Evolutionary conservation across 78 protist genomes (phyloP).

Genomic region (Trichosphaerium sp.): DNA sequence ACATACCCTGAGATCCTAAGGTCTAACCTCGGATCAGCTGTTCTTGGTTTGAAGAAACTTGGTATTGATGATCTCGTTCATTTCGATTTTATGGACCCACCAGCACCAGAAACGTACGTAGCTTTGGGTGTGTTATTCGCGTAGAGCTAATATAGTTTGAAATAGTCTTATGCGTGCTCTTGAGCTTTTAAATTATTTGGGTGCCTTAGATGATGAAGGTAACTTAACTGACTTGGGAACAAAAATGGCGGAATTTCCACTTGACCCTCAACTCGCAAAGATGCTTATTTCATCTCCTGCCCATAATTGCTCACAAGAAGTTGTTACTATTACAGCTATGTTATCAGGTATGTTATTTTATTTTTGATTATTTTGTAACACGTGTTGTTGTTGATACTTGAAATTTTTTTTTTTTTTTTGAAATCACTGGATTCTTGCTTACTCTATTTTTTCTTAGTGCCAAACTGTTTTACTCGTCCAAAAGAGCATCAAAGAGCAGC

Average conservation of each 20-base stretch:
- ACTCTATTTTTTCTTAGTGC: no score
- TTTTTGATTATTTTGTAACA: neutral
- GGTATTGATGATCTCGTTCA: conserved; percentile 93
- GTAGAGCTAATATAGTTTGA: no score
- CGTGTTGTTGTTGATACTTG: no score
- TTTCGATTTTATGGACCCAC: conserved; percentile 98
- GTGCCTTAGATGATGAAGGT: conserved; percentile 96
- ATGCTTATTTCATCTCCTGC: conserved; percentile 55
- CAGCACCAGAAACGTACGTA: conserved; percentile 95
- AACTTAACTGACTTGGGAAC: conserved; percentile 63
- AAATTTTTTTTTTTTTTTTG: no score
- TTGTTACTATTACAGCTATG: conserved; percentile 83
- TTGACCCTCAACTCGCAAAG: conserved; percentile 96
- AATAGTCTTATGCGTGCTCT: neutral
- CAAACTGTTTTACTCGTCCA: conserved; percentile 84
- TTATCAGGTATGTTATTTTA: conserved; percentile 30
- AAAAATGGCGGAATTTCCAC: conserved; percentile 93
- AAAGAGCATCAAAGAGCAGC: conserved; percentile 61
- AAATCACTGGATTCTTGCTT: no score
- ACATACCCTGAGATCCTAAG: conserved; percentile 98
- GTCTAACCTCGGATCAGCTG: conserved; percentile 62
- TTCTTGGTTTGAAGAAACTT: conserved; percentile 79
- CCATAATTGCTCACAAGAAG: conserved; percentile 81
- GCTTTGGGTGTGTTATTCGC: conserved; percentile 61
- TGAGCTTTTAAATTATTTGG: conserved; percentile 86